These are phyloP conservation scores for Amaranthus tricolor DNA, from an alignment of 179 eudicot genomes.

Conservation along the genomic window DNA sequence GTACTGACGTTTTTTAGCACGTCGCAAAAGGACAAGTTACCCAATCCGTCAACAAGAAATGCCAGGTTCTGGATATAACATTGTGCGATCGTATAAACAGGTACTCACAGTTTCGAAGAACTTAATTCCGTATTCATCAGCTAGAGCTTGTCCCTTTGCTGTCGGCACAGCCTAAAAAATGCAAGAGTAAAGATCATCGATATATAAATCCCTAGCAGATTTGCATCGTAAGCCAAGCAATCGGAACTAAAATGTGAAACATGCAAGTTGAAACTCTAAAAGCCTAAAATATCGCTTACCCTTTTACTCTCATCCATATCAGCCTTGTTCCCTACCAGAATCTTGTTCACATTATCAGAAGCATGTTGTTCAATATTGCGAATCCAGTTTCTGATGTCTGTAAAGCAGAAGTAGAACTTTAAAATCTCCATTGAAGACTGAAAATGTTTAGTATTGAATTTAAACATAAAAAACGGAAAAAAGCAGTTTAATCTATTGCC, in stretches of 20 bases:
- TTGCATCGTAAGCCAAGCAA: not conserved
- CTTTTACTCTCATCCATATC: slow-evolving; percentile 90
- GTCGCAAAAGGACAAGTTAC: too few species aligned
- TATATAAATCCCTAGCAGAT: not conserved
- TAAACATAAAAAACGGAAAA: too few species aligned
- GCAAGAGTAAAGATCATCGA: not conserved
- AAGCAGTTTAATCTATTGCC: not conserved
- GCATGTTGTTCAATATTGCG: slow-evolving; percentile 84
- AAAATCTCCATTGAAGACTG: not conserved
- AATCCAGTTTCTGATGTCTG: slow-evolving; percentile 77
- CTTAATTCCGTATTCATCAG: slow-evolving; percentile 86
- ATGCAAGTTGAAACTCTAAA: slow-evolving; percentile 3
- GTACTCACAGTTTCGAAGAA: slow-evolving; percentile 84
- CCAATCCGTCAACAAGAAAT: too few species aligned
- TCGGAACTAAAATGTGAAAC: not conserved
- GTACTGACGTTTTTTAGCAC: too few species aligned
- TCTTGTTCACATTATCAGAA: slow-evolving; percentile 77
- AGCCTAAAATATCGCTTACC: slow-evolving; percentile 34
- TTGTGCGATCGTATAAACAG: too few species aligned
- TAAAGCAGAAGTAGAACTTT: slow-evolving; percentile 4
- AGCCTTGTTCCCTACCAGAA: slow-evolving; percentile 78
- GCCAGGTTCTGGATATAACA: too few species aligned
- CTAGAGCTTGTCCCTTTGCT: slow-evolving; percentile 84
- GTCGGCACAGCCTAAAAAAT: slow-evolving; percentile 76
- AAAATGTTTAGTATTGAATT: too few species aligned